Percentiles rank a stretch among this genome's conserved stretches.
phyloP scores from a whole-genome alignment of 2,329 filamentous ascomycete genomes.

The Trichoderma atrobrunneum region DNA sequence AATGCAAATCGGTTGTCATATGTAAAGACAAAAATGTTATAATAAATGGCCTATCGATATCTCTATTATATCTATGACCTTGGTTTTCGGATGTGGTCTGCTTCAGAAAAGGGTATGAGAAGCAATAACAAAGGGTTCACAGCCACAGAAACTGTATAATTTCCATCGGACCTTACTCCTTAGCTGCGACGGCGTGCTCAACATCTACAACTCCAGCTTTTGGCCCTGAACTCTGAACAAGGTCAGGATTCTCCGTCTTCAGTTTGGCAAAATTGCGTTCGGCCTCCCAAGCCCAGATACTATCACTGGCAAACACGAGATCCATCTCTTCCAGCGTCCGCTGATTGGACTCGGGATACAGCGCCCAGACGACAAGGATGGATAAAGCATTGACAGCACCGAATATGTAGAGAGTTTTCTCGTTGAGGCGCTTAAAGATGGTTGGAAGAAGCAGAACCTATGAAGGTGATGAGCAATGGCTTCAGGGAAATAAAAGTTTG shows the following conservation, averaged over 20 bases:
- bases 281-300: constrained; percentile 68
- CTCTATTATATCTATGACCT: not conserved
- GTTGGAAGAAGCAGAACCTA: constrained; percentile 50
- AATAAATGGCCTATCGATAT: not conserved
- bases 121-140: not conserved
- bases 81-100: not conserved
- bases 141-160: not conserved
- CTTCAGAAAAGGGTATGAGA: not conserved
- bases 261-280: constrained; percentile 62
- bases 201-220: constrained; percentile 21
- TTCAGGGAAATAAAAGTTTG: not conserved
- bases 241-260: constrained; percentile 57
- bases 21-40: too few species aligned
- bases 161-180: not conserved
- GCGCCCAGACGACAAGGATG: constrained; percentile 68
- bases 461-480: constrained; percentile 29
- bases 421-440: constrained; percentile 62
- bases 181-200: constrained; percentile 22
- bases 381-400: constrained; percentile 63
- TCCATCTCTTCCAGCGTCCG: constrained; percentile 75
- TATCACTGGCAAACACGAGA: constrained; percentile 64
- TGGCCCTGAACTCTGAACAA: constrained; percentile 24
- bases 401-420: constrained; percentile 74
- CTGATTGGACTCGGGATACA: constrained; percentile 73
- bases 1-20: too few species aligned